Conservation (phyloP, 352 stramenopile genomes). For the Phytophthora crassamura region DNA sequence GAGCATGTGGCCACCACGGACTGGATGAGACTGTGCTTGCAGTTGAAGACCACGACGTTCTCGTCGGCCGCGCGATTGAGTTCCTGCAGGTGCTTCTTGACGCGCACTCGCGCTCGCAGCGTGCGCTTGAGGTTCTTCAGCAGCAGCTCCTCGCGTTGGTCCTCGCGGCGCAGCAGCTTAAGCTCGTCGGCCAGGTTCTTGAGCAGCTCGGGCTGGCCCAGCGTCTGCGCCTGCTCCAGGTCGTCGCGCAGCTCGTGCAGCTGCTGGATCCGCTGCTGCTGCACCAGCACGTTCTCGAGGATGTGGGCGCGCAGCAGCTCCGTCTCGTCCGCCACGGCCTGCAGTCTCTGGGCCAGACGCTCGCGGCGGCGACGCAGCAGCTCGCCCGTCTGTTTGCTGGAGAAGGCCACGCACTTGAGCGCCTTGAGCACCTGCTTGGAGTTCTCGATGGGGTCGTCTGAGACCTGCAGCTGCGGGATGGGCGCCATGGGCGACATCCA, state of each 20-base stretch:
- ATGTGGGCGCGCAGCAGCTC: conserved; percentile 57
- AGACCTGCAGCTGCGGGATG: conserved; percentile 32
- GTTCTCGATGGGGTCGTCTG: conserved; percentile 45
- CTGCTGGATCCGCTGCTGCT: conserved; percentile 53
- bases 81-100: conserved; percentile 41
- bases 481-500: conserved; percentile 38
- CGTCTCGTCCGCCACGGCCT: conserved; percentile 56
- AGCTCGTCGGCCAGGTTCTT: conserved; percentile 59
- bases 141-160: conserved; percentile 49
- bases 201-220: conserved; percentile 58
- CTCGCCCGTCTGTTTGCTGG: conserved; percentile 65
- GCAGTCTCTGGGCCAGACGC: conserved; percentile 51
- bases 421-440: conserved; percentile 72
- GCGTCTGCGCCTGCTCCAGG: conserved; percentile 56
- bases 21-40: conserved; percentile 73
- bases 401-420: conserved; percentile 69
- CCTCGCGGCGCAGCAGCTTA: conserved; percentile 54
- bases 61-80: conserved; percentile 52
- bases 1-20: conserved; percentile 54
- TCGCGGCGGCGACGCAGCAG: conserved; percentile 62
- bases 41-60: conserved; percentile 50
- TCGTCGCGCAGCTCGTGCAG: conserved; percentile 61
- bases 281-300: conserved; percentile 57
- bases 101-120: conserved; percentile 43
- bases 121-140: conserved; percentile 57